Evolutionary conservation across 441 rosid genomes (phyloP).

Genomic region (California macrophylla): DNA sequence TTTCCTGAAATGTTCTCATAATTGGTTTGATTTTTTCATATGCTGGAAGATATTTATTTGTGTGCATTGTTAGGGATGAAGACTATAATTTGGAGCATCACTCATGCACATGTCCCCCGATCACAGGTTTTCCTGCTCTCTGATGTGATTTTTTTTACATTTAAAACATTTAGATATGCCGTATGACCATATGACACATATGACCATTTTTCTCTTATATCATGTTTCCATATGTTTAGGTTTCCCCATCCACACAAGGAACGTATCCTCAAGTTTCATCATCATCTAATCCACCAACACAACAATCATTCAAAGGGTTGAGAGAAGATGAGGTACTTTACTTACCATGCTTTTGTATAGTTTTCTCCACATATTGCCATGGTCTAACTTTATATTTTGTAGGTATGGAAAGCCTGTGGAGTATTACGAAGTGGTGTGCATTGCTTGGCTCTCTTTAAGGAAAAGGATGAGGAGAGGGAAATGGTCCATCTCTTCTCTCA

Average conservation of each 20-base stretch:
- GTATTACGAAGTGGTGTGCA: constrained; percentile 89
- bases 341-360: constrained; percentile 16
- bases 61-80: constrained; percentile 71
- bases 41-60: constrained; percentile 18
- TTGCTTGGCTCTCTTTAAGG: constrained; percentile 95
- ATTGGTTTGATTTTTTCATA: not conserved
- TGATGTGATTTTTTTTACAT: constrained; percentile 4
- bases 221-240: constrained; percentile 28
- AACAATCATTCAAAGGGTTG: constrained; percentile 85
- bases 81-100: constrained; percentile 94
- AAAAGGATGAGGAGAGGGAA: constrained; percentile 93
- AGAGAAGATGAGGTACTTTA: constrained; percentile 86
- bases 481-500: constrained; percentile 82
- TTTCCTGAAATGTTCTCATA: not conserved
- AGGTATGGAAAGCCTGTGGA: constrained; percentile 96
- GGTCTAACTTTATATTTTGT: constrained; percentile 29
- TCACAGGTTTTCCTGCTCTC: constrained; percentile 50
- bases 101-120: constrained; percentile 88
- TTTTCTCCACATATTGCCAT: constrained; percentile 20
- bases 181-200: not conserved
- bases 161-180: too few relatives aligned
- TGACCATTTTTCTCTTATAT: constrained; percentile 11
- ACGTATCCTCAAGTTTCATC: constrained; percentile 56
- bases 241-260: constrained; percentile 51
- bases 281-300: constrained; percentile 40